These are phyloP conservation scores for Catunica adiposa DNA, from an alignment of 2,329 filamentous ascomycete genomes.

Conservation along the genomic window DNA sequence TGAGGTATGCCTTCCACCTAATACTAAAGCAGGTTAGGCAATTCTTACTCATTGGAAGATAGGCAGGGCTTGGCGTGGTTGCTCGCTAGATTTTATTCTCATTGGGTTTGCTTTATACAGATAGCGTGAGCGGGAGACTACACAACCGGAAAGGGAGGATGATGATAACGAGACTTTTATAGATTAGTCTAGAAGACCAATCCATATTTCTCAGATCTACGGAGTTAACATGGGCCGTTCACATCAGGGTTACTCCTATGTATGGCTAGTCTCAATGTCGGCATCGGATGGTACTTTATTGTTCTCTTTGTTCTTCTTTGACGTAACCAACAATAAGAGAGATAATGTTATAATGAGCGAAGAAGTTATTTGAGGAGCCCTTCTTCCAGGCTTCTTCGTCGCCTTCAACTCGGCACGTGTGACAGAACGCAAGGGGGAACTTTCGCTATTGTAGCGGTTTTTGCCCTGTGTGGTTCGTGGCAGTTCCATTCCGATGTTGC, in stretches of 20 bases:
- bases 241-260: neutral
- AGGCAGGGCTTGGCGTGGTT: neutral
- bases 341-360: neutral
- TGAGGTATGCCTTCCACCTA: neutral
- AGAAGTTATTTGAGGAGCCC: neutral
- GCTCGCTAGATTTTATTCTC: neutral
- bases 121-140: neutral
- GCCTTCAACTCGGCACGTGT: neutral
- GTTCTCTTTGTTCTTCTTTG: neutral
- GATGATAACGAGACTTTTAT: neutral
- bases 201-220: no score
- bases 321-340: neutral
- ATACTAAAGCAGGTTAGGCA: neutral
- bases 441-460: neutral
- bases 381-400: neutral
- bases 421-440: neutral
- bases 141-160: neutral
- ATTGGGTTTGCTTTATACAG: neutral
- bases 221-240: neutral
- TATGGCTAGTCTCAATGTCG: neutral
- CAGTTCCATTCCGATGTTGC: neutral
- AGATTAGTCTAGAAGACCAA: neutral
- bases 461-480: neutral
- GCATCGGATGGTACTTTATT: neutral
- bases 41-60: neutral